Evolutionary conservation across 2,329 filamentous ascomycete genomes (phyloP).

Genomic region (Zopfia rhizophila): DNA sequence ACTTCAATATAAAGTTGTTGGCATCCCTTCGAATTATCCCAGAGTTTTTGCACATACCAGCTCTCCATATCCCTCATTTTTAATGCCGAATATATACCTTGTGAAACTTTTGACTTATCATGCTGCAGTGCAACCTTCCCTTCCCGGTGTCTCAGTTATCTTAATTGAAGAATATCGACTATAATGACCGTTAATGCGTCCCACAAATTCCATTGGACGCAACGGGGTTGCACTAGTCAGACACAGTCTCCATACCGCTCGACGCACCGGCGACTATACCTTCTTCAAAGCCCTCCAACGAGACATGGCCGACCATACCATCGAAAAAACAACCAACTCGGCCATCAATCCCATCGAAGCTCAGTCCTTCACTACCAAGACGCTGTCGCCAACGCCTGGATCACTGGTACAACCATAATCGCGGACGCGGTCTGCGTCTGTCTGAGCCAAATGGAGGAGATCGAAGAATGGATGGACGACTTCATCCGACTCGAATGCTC

Average conservation of each 20-base stretch:
- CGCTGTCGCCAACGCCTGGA: slow-evolving; percentile 56
- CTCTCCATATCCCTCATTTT: too few relatives aligned
- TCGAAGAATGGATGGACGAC: slow-evolving; percentile 56
- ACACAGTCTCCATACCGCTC: slow-evolving; percentile 57
- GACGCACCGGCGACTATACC: slow-evolving; percentile 56
- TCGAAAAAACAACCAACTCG: slow-evolving; percentile 58
- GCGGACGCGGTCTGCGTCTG: slow-evolving; percentile 57
- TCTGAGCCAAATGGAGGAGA: slow-evolving; percentile 50
- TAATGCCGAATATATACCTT: too few relatives aligned
- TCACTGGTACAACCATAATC: slow-evolving; percentile 57
- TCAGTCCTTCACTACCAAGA: slow-evolving; percentile 55
- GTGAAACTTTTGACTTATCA: too few relatives aligned
- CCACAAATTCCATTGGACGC: slow-evolving; percentile 57
- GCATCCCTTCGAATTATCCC: too few relatives aligned
- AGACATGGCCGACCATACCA: slow-evolving; percentile 57
- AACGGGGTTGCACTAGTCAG: slow-evolving; percentile 57
- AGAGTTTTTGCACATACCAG: too few relatives aligned
- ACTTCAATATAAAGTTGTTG: too few relatives aligned
- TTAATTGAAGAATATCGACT: slow-evolving; percentile 13
- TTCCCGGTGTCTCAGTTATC: slow-evolving; percentile 4
- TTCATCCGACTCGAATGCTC: slow-evolving; percentile 59
- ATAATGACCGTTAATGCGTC: slow-evolving; percentile 31
- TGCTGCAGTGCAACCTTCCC: too few relatives aligned
- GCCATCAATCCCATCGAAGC: slow-evolving; percentile 56
- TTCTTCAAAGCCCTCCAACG: slow-evolving; percentile 61